Percentiles rank a stretch among this genome's conserved stretches.
phyloP scores from a whole-genome alignment of 345 rosid genomes.

The Syzygium aqueum region DNA sequence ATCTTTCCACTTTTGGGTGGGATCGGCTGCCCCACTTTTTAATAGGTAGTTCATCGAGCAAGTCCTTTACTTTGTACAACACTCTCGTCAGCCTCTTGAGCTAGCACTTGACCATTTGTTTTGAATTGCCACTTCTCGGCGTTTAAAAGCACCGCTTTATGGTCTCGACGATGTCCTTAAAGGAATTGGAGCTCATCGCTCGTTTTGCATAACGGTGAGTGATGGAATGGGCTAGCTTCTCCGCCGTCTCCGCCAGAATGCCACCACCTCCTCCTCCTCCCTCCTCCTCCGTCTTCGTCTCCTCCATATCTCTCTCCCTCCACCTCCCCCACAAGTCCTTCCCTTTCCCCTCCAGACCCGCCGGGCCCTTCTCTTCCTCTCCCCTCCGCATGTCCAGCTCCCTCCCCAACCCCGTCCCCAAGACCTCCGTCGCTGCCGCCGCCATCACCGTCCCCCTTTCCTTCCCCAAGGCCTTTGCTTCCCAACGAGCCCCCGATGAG shows the following conservation, averaged over 20 bases:
- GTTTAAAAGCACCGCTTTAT: too few relatives aligned
- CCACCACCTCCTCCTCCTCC: constrained; percentile 13
- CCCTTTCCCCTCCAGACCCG: background rate
- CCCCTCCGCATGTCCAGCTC: constrained; percentile 8
- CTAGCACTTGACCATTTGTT: too few relatives aligned
- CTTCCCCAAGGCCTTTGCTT: constrained; percentile 4
- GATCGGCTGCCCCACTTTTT: too few relatives aligned
- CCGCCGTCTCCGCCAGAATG: background rate
- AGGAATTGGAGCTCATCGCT: background rate
- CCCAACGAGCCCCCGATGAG: constrained; percentile 50
- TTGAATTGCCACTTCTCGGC: too few relatives aligned
- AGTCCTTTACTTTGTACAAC: too few relatives aligned
- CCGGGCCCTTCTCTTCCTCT: background rate
- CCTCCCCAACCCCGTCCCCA: constrained; percentile 20
- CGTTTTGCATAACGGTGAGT: too few relatives aligned
- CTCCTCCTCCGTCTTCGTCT: constrained; percentile 5
- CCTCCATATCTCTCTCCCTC: background rate
- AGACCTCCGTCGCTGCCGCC: constrained; percentile 11
- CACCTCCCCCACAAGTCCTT: background rate
- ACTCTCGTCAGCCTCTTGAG: too few relatives aligned
- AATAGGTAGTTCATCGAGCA: too few relatives aligned
- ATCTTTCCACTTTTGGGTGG: too few relatives aligned
- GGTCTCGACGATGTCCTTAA: background rate
- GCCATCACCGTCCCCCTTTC: constrained; percentile 8
- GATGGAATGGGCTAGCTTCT: constrained; percentile 1